phyloP scores from a whole-genome alignment of 768 basidiomycete genomes.

The Phallus indusiatus region DNA sequence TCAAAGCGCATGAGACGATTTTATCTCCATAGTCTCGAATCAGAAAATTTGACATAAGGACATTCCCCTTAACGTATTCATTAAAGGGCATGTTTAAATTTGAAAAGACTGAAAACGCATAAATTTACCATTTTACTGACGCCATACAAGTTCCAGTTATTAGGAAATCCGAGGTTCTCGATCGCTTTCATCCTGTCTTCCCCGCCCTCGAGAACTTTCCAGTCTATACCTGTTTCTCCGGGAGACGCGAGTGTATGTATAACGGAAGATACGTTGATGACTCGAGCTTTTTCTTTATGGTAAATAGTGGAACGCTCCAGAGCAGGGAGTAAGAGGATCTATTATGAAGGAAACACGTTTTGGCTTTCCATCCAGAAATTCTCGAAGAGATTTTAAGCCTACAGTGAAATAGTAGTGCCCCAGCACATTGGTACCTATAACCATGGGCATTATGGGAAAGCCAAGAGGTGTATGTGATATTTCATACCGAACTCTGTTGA shows the following conservation, averaged over 20 bases:
- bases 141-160: slow-evolving; percentile 4
- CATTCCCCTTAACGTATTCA: slow-evolving; percentile 25
- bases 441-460: not conserved
- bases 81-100: not conserved
- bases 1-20: slow-evolving; percentile 31
- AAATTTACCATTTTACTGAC: slow-evolving; percentile 15
- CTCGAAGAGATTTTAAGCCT: not conserved
- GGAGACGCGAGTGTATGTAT: slow-evolving; percentile 14
- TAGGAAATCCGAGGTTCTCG: not conserved
- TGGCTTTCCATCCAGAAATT: slow-evolving; percentile 11
- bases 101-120: not conserved
- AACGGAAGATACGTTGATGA: slow-evolving; percentile 33
- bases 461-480: not conserved
- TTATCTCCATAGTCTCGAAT: slow-evolving; percentile 29
- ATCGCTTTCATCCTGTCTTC: slow-evolving; percentile 20
- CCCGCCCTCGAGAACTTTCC: slow-evolving; percentile 32
- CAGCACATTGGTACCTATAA: slow-evolving; percentile 1
- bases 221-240: slow-evolving; percentile 21
- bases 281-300: slow-evolving; percentile 25
- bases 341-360: not conserved
- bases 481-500: not conserved
- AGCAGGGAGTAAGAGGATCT: slow-evolving; percentile 33
- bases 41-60: slow-evolving; percentile 29
- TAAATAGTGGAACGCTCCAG: slow-evolving; percentile 28
- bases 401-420: slow-evolving; percentile 37